Conservation (phyloP, 495 filamentous ascomycete genomes). For the Aspergillus bridgeri region DNA sequence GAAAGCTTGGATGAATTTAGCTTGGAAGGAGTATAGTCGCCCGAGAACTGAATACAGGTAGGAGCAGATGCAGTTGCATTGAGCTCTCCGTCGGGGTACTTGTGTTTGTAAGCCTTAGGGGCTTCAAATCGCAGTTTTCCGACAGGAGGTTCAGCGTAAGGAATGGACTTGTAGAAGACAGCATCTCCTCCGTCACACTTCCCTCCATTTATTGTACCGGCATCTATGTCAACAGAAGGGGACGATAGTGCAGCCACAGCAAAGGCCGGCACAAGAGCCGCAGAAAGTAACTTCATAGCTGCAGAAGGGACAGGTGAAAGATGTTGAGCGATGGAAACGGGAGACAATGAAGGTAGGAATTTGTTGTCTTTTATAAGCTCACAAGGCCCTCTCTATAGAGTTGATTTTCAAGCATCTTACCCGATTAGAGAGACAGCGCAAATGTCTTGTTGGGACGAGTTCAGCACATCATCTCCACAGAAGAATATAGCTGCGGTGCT, state of each 20-base stretch:
- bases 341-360: no score
- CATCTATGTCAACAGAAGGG: neutral
- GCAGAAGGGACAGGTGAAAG: no score
- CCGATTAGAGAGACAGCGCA: no score
- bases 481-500: no score
- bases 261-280: neutral
- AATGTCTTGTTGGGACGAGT: no score
- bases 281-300: neutral
- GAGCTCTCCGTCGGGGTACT: conserved; percentile 12
- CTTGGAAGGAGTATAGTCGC: neutral
- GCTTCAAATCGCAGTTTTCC: conserved; percentile 22
- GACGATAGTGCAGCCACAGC: neutral
- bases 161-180: conserved; percentile 25
- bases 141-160: conserved; percentile 27
- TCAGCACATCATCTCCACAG: no score
- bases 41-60: neutral
- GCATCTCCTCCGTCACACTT: conserved; percentile 23
- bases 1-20: neutral
- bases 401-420: no score
- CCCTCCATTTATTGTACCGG: conserved; percentile 4
- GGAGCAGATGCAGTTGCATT: conserved; percentile 9
- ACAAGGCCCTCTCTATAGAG: no score
- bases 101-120: conserved; percentile 18
- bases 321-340: no score
- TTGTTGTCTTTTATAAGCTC: no score